These are phyloP conservation scores for Zygoascus sp. DNA, from an alignment of 1,139 yeast genomes.

Conservation along the genomic window DNA sequence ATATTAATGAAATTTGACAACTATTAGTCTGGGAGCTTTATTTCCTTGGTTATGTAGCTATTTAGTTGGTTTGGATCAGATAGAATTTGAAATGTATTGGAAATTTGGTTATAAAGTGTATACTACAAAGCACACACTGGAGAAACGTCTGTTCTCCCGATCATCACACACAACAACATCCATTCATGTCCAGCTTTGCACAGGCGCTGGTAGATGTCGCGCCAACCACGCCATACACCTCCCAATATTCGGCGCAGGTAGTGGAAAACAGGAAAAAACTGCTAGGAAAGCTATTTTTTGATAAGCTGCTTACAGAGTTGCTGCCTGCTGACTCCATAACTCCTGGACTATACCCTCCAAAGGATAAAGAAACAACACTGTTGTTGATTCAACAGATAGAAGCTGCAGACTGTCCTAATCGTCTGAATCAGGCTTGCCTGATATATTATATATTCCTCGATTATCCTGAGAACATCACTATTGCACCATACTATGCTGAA, in stretches of 20 bases:
- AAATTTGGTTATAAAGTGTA: not conserved
- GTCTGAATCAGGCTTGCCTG: constrained; percentile 24
- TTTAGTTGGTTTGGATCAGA: constrained; percentile 1
- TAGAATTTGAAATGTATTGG: not conserved
- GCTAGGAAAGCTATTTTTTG: constrained; percentile 26
- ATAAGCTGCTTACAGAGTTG: constrained; percentile 25
- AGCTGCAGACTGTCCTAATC: constrained; percentile 13
- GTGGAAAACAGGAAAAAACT: constrained; percentile 16
- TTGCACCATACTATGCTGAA: constrained; percentile 31
- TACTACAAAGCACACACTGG: no score
- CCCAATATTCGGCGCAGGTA: constrained; percentile 12
- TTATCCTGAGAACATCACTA: constrained; percentile 22
- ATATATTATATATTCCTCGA: constrained; percentile 31
- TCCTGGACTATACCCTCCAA: constrained; percentile 27
- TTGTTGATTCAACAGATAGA: constrained; percentile 25
- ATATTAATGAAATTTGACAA: not conserved
- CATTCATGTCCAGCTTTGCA: constrained; percentile 26
- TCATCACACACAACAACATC: not conserved
- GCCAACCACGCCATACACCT: constrained; percentile 25
- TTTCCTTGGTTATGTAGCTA: constrained; percentile 5
- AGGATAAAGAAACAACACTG: constrained; percentile 19
- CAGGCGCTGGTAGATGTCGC: constrained; percentile 28
- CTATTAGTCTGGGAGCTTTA: not conserved
- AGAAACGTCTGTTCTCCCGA: not conserved
- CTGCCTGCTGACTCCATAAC: constrained; percentile 17